These are phyloP conservation scores for Alternaria atra DNA, from an alignment of 2,329 filamentous ascomycete species.

Conservation along the genomic window DNA sequence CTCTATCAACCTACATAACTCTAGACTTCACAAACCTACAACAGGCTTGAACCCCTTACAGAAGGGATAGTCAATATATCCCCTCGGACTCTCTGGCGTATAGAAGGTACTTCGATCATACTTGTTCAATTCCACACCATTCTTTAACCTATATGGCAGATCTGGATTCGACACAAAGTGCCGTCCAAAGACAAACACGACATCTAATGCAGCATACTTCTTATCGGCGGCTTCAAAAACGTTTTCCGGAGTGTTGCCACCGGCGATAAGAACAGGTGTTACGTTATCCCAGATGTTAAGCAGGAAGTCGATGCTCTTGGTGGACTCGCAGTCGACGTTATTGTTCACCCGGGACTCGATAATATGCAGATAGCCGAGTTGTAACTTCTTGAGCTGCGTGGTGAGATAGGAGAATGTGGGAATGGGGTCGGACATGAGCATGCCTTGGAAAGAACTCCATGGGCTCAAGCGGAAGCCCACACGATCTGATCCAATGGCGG, in stretches of 20 bases:
- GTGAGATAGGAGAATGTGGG: conserved; percentile 7
- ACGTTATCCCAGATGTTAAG: conserved; percentile 8
- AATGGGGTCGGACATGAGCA: conserved; percentile 66
- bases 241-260: conserved; percentile 50
- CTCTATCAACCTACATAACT: not conserved
- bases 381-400: not conserved
- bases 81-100: conserved; percentile 17
- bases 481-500: conserved; percentile 63
- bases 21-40: not conserved
- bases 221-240: conserved; percentile 44
- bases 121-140: conserved; percentile 49
- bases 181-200: conserved; percentile 53
- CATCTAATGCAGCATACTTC: conserved; percentile 45
- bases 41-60: not conserved
- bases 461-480: conserved; percentile 67
- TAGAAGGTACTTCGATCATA: conserved; percentile 49
- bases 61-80: conserved; percentile 22
- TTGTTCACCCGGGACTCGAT: conserved; percentile 11
- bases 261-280: conserved; percentile 47
- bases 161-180: conserved; percentile 58
- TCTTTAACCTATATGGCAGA: conserved; percentile 54
- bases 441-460: conserved; percentile 68
- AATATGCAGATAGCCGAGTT: conserved; percentile 5
- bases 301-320: conserved; percentile 20
- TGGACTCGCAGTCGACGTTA: conserved; percentile 18